phyloP scores from a whole-genome alignment of 441 rosid species.

The Viola pubescens region DNA sequence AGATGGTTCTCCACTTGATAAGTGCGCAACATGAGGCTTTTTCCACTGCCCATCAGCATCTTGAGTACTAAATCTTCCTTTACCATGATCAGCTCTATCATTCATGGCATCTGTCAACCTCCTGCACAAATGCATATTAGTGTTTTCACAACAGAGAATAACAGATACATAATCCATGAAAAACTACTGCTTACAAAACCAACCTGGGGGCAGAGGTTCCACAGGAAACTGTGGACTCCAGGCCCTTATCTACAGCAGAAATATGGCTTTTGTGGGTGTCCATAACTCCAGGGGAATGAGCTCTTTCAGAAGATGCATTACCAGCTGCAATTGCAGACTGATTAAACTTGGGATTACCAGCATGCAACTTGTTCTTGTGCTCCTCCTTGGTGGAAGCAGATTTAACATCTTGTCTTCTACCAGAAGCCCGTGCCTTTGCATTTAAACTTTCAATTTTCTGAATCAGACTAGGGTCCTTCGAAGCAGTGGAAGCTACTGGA shows the following conservation, averaged over 20 bases:
- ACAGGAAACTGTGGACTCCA: conserved; percentile 29
- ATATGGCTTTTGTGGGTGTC: conserved; percentile 27
- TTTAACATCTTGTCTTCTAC: conserved; percentile 34
- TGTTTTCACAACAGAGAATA: conserved; percentile 18
- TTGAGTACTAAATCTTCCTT: conserved; percentile 42
- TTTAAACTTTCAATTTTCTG: conserved; percentile 85
- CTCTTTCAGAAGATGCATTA: conserved; percentile 25
- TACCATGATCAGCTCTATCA: conserved; percentile 48
- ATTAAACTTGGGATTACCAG: conserved; percentile 27
- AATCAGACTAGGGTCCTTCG: conserved; percentile 59
- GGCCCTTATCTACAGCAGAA: conserved; percentile 34
- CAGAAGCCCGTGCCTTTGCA: conserved; percentile 48
- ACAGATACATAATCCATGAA: conserved; percentile 22
- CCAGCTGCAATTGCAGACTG: conserved; percentile 34
- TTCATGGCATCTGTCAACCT: conserved; percentile 44
- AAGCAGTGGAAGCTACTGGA: conserved; percentile 24
- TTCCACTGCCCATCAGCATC: conserved; percentile 54
- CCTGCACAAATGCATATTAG: conserved; percentile 48
- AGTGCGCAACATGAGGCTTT: conserved; percentile 33
- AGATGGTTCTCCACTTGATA: conserved; percentile 21
- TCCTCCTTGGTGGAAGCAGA: conserved; percentile 34
- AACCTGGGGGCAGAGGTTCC: conserved; percentile 55
- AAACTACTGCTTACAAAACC: conserved; percentile 23
- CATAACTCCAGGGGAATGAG: conserved; percentile 24
- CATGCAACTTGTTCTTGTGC: conserved; percentile 35